Base-by-base conservation (phyloP, 345 rosid species). In the Corymbia maculata region DNA sequence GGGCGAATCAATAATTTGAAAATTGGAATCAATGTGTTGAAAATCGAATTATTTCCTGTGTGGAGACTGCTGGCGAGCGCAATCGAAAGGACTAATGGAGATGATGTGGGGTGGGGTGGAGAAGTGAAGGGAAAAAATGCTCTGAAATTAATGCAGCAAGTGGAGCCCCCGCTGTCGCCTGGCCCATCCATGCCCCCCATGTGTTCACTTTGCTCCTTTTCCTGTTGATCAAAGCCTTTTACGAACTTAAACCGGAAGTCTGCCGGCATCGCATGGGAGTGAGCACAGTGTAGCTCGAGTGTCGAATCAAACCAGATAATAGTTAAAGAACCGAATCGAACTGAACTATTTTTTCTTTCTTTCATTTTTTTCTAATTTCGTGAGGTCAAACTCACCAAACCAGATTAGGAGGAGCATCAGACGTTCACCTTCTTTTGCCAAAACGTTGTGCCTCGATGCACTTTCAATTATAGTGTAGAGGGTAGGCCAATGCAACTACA, bases 241-340 rank as follows among this genome's bases (percentile, higher is more conserved):
- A 44, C 19, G 5, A 36, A 36, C 82, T 70, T 70, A 17, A 59
- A 2, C n/a, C 36, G 4, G 32, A 70, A 4, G 4, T 2, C 42
- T 9, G 24, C 22, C 24, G 6, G 75, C 42, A 70, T 70, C 8
- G 13, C 26, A 9, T 36, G 4, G 13, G 13, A 36, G 26, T 3
- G 26, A 70, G 82, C 26, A 1, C 6, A 4, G 0, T 0, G 82
- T 11, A 6, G 22, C 17, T 36, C 0, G 24, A 70, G 1, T 47
- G 13, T 70, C 13, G 9, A 30, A 68, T 68, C 1, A 0, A 8
- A 16, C 12, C n/a, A n/a, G n/a, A n/a, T n/a, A n/a, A n/a, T n/a
- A n/a, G n/a, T n/a, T n/a, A n/a, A n/a, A n/a, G n/a, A n/a, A n/a
- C n/a, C n/a, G n/a, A 32, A 32, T 68, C 2, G 0, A 68, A 68